Percentiles rank a stretch among this genome's conserved stretches.
phyloP scores from a whole-genome alignment of 495 filamentous ascomycete genomes.

The Neurospora sp. region DNA sequence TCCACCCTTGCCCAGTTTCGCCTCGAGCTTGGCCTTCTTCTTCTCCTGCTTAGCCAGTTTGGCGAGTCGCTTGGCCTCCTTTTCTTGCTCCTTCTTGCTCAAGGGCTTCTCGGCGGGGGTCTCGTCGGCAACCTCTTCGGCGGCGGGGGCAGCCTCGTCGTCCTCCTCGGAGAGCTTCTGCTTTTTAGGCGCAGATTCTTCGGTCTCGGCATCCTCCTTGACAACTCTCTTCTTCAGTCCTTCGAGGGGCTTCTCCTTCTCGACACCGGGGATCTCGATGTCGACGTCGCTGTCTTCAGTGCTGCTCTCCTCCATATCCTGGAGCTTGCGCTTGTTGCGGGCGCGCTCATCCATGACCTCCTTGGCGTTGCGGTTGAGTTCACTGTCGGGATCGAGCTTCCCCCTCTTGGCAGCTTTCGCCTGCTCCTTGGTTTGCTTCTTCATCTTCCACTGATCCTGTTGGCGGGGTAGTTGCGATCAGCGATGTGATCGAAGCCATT shows the following conservation, averaged over 20 bases:
- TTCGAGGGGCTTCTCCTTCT: constrained; percentile 44
- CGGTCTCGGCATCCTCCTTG: constrained; percentile 23
- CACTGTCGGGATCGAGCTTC: constrained; percentile 77
- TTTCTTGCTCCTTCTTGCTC: constrained; percentile 17
- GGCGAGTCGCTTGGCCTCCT: constrained; percentile 21
- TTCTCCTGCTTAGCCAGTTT: constrained; percentile 20
- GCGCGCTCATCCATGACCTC: constrained; percentile 77
- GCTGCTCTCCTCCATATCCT: constrained; percentile 21
- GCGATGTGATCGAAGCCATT: constrained; percentile 6
- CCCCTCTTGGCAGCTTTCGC: constrained; percentile 65
- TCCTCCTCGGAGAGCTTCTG: constrained; percentile 16
- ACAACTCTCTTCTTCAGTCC: constrained; percentile 39
- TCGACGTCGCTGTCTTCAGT: constrained; percentile 28
- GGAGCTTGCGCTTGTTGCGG: constrained; percentile 52
- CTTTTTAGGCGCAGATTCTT: constrained; percentile 23
- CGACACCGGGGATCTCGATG: constrained; percentile 33
- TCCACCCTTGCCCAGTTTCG: constrained; percentile 1
- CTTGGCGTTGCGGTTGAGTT: constrained; percentile 59
- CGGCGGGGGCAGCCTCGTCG: constrained; percentile 9
- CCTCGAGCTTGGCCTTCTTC: constrained; percentile 13
- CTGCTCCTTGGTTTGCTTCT: constrained; percentile 81
- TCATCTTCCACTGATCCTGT: constrained; percentile 77
- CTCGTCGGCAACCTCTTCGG: constrained; percentile 6
- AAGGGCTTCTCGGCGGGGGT: constrained; percentile 4
- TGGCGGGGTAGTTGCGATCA: constrained; percentile 9